Conservation (phyloP, 2,329 filamentous ascomycete species). For the Colletotrichum sp. region DNA sequence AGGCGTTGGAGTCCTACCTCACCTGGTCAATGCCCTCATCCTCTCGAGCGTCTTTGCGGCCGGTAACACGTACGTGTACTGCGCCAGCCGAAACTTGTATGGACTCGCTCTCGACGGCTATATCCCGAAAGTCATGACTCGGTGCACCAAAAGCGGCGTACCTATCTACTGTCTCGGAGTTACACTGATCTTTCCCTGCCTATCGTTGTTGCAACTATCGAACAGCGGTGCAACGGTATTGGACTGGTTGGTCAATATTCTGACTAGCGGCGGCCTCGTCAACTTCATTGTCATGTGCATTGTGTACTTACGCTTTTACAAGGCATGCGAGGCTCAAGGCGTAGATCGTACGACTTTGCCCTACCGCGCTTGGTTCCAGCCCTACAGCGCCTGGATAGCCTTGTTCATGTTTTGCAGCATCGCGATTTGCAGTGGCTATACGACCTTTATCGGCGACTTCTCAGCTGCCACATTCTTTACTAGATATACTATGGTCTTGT, state of each 20-base stretch:
- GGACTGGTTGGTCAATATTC: constrained; percentile 60
- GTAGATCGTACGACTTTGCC: constrained; percentile 60
- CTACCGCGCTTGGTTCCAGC: constrained; percentile 71
- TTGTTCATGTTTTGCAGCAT: constrained; percentile 66
- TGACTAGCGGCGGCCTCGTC: constrained; percentile 64
- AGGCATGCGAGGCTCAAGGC: constrained; percentile 58
- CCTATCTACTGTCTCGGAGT: constrained; percentile 11
- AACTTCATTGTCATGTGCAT: constrained; percentile 32
- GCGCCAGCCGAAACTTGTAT: constrained; percentile 59
- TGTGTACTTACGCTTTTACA: constrained; percentile 68
- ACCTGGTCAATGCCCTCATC: constrained; percentile 67
- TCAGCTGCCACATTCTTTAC: constrained; percentile 65
- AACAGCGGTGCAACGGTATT: constrained; percentile 66
- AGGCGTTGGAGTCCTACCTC: constrained; percentile 63
- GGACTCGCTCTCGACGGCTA: constrained; percentile 56
- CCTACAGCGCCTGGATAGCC: constrained; percentile 61
- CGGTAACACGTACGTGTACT: constrained; percentile 63
- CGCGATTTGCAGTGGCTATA: constrained; percentile 65
- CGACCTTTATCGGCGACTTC: constrained; percentile 63
- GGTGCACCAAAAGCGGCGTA: constrained; percentile 37
- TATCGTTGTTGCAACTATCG: constrained; percentile 7
- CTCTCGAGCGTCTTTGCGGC: constrained; percentile 66
- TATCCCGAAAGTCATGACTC: constrained; percentile 40
- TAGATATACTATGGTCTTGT: constrained; percentile 65
- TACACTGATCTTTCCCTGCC: background rate